Evolutionary conservation across 176 grass and related monocot genomes (phyloP).

Genomic region (Pontederia crassipes): DNA sequence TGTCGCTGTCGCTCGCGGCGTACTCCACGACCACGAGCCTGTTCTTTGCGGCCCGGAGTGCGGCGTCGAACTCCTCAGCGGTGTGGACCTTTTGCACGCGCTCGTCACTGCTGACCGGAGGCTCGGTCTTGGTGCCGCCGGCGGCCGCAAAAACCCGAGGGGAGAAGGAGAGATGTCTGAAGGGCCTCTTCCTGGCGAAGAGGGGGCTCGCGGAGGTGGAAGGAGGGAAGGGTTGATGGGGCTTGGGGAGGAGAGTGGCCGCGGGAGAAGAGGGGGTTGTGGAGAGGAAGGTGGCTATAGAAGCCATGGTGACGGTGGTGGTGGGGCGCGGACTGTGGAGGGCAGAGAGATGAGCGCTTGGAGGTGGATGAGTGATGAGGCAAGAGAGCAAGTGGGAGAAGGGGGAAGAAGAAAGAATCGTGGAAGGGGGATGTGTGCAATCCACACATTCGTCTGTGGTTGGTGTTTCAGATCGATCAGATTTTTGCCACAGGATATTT

Average conservation of each 20-base stretch:
- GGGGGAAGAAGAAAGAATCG: no score
- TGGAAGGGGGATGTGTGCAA: no score
- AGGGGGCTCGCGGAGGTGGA: not conserved
- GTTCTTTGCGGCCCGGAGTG: conserved; percentile 55
- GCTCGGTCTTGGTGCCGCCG: conserved; percentile 17
- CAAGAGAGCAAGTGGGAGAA: no score
- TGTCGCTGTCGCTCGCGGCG: conserved; percentile 59
- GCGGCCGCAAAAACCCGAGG: conserved; percentile 13
- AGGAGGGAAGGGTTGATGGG: not conserved
- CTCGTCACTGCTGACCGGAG: conserved; percentile 5
- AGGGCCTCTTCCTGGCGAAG: conserved; percentile 7
- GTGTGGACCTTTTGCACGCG: conserved; percentile 53
- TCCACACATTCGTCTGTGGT: no score
- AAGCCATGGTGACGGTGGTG: conserved; percentile 17
- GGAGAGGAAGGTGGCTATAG: conserved; percentile 51
- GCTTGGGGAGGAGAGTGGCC: not conserved
- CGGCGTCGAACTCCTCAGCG: conserved; percentile 61
- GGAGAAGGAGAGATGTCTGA: conserved; percentile 6
- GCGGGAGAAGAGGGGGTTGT: conserved; percentile 5
- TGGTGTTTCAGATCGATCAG: no score
- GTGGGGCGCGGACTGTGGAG: not conserved
- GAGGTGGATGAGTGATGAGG: not conserved
- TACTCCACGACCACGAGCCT: conserved; percentile 92
- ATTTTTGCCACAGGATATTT: no score
- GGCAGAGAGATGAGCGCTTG: not conserved